A percentile compares a stretch with the other conserved stretches of the same genome.
Conservation (phyloP, 129 eudicot genomes). For the Saussurea involucrata region DNA sequence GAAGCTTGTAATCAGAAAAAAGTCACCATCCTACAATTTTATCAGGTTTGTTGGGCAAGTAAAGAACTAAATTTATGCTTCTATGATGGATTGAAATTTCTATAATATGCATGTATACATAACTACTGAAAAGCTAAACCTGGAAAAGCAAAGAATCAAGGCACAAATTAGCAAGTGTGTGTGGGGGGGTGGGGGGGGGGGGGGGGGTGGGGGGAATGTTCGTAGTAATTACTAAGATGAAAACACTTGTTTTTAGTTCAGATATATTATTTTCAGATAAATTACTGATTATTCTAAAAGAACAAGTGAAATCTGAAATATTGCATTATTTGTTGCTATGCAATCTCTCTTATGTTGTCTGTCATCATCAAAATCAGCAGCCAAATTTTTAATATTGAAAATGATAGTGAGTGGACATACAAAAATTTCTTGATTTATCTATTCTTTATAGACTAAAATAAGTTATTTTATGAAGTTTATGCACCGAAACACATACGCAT, state of each 20-base stretch:
- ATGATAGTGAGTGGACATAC: background rate
- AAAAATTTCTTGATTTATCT: background rate
- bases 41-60: background rate
- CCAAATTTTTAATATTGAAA: background rate
- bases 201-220: background rate
- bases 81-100: background rate
- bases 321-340: background rate
- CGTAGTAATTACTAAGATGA: background rate
- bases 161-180: background rate
- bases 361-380: conserved; percentile 4
- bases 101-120: background rate
- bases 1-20: background rate
- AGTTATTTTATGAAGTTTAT: conserved; percentile 5
- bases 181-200: too few species aligned
- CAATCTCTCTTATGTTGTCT: conserved; percentile 3
- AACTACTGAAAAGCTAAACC: background rate
- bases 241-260: background rate
- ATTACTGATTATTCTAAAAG: background rate
- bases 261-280: background rate
- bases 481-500: conserved; percentile 3
- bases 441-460: conserved; percentile 8
- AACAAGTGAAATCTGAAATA: background rate
- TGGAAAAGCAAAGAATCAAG: background rate
- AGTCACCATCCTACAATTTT: background rate
- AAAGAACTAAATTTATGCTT: background rate